Evolutionary conservation across 148 eudicot species (phyloP).

Genomic region (Amaranthus cruentus): DNA sequence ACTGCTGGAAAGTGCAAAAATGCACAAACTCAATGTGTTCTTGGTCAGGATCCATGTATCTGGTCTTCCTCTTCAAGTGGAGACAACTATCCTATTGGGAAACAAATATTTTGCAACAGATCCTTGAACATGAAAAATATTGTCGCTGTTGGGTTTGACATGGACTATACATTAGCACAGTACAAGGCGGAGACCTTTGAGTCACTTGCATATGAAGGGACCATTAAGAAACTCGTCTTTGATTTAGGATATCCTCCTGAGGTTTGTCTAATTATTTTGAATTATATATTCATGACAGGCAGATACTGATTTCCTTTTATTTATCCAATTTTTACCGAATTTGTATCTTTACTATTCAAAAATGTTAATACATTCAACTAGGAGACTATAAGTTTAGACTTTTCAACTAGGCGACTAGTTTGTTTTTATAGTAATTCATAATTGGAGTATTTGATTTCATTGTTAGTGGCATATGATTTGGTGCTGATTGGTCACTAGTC

Average conservation of each 20-base stretch:
- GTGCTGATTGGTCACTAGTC: not conserved
- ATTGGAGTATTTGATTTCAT: not conserved
- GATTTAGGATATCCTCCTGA: constrained; percentile 82
- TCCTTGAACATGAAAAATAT: constrained; percentile 89
- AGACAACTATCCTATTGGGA: constrained; percentile 55
- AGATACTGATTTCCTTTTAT: not conserved
- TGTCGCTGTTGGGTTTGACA: constrained; percentile 94
- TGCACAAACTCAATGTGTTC: constrained; percentile 33
- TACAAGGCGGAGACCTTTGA: constrained; percentile 91
- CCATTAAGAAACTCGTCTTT: constrained; percentile 82
- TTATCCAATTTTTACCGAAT: not conserved
- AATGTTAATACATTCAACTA: not conserved
- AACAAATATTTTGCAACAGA: constrained; percentile 88
- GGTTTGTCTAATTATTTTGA: constrained; percentile 40
- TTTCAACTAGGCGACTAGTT: not conserved
- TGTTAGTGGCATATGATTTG: not conserved
- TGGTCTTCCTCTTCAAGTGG: constrained; percentile 84
- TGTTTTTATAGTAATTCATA: not conserved
- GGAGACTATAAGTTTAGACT: not conserved
- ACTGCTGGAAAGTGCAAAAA: constrained; percentile 29
- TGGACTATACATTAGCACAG: constrained; percentile 98
- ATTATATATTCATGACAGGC: not conserved
- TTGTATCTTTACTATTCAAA: not conserved
- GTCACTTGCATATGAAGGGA: constrained; percentile 91
- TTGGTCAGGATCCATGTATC: constrained; percentile 42